These are phyloP conservation scores for Taphrina sp. DNA, from an alignment of 1,139 yeast genomes.

Conservation along the genomic window DNA sequence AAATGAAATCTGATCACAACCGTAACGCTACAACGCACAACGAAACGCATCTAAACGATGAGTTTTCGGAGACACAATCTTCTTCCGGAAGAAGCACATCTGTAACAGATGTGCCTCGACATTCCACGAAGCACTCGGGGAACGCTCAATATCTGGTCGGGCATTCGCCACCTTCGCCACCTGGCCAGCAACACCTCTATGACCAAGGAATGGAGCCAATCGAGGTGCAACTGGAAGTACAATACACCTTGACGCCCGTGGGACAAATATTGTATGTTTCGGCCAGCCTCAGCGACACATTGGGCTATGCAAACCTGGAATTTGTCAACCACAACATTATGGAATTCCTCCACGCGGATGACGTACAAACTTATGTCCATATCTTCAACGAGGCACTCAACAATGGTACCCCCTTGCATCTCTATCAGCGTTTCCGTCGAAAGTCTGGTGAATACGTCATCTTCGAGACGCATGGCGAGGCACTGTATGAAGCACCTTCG, in stretches of 20 bases:
- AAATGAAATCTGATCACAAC: no score
- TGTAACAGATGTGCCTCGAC: no score
- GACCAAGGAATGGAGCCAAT: no score
- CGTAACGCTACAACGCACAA: no score
- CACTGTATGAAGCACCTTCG: conserved; percentile 32
- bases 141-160: no score
- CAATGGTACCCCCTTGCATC: conserved; percentile 2
- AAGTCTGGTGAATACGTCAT: conserved; percentile 26
- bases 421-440: conserved; percentile 30
- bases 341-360: conserved; percentile 41
- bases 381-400: conserved; percentile 29
- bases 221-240: conserved; percentile 32
- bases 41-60: no score
- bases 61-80: no score
- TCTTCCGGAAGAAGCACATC: no score
- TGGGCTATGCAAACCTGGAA: conserved; percentile 37
- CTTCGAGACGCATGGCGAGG: conserved; percentile 36
- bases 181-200: no score
- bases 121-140: no score
- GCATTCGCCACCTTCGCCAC: no score
- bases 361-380: conserved; percentile 39
- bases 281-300: conserved; percentile 37
- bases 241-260: conserved; percentile 37
- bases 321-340: conserved; percentile 36
- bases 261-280: conserved; percentile 39